phyloP scores from a whole-genome alignment of 2,329 filamentous ascomycete genomes.

The Claviceps pazoutovae region DNA sequence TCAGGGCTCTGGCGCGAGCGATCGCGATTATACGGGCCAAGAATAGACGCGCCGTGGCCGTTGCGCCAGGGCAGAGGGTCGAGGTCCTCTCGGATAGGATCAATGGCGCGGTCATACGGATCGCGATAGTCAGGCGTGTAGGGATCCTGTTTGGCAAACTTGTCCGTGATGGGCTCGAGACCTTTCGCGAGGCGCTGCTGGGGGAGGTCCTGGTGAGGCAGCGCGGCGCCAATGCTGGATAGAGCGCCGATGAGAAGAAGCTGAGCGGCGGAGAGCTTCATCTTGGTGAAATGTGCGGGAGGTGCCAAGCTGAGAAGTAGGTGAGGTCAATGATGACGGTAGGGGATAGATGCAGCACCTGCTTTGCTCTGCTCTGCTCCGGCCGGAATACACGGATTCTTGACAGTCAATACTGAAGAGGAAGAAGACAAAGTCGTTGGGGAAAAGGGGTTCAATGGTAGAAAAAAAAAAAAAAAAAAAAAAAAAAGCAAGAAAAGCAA shows the following conservation, averaged over 20 bases:
- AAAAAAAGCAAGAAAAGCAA: too few species aligned
- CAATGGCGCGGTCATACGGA: conserved; percentile 47
- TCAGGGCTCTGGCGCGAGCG: conserved; percentile 59
- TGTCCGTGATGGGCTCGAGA: conserved; percentile 31
- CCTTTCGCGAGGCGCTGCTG: conserved; percentile 40
- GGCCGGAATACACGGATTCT: too few species aligned
- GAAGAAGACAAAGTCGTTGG: neutral
- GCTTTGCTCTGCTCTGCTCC: too few species aligned
- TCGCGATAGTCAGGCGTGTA: conserved; percentile 48
- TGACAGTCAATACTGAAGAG: neutral
- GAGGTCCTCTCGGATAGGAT: conserved; percentile 44
- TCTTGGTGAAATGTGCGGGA: conserved; percentile 1
- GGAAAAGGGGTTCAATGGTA: neutral
- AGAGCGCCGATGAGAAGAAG: conserved; percentile 15
- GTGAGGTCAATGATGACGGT: neutral
- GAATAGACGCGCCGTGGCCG: conserved; percentile 48
- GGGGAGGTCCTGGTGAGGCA: conserved; percentile 33
- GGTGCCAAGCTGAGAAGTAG: neutral
- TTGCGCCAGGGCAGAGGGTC: conserved; percentile 53
- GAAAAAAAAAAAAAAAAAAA: neutral
- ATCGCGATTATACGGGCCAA: conserved; percentile 56
- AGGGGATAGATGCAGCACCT: too few species aligned
- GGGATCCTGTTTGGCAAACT: conserved; percentile 28
- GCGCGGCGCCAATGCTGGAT: conserved; percentile 10
- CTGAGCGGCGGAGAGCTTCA: conserved; percentile 15